Evolutionary conservation across 2,329 filamentous ascomycete genomes (phyloP).

Genomic region (Beauveria sp.): DNA sequence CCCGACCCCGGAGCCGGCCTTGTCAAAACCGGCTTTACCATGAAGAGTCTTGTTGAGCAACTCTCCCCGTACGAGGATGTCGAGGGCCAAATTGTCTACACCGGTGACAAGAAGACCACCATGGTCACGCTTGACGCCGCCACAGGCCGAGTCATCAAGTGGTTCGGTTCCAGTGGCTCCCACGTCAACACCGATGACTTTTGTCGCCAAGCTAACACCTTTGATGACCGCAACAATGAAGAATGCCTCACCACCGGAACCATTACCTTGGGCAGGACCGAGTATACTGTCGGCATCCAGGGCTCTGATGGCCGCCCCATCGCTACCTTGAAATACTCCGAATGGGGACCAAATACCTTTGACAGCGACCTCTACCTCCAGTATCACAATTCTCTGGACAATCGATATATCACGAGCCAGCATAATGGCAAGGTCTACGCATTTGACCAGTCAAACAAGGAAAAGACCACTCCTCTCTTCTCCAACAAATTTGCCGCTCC

Average conservation of each 20-base stretch:
- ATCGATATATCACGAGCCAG: constrained; percentile 79
- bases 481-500: constrained; percentile 65
- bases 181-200: constrained; percentile 64
- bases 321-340: constrained; percentile 84
- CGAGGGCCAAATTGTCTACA: constrained; percentile 77
- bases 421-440: constrained; percentile 80
- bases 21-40: constrained; percentile 61
- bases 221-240: constrained; percentile 58
- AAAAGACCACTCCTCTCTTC: constrained; percentile 51
- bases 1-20: constrained; percentile 54
- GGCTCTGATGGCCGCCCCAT: constrained; percentile 67
- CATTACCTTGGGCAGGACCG: constrained; percentile 74
- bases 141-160: constrained; percentile 74
- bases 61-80: constrained; percentile 68
- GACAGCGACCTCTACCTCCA: constrained; percentile 82
- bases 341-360: constrained; percentile 89
- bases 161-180: constrained; percentile 68
- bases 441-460: constrained; percentile 57
- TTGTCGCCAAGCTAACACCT: constrained; percentile 62
- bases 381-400: constrained; percentile 72
- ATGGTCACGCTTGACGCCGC: constrained; percentile 84
- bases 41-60: constrained; percentile 83
- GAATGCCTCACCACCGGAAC: constrained; percentile 77
- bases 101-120: constrained; percentile 82
- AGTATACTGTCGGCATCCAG: constrained; percentile 84